A percentile compares a stretch with the other conserved stretches of the same genome.
phyloP scores from a whole-genome alignment of 2,329 filamentous ascomycete genomes.

The Aureobasidium namibiae region DNA sequence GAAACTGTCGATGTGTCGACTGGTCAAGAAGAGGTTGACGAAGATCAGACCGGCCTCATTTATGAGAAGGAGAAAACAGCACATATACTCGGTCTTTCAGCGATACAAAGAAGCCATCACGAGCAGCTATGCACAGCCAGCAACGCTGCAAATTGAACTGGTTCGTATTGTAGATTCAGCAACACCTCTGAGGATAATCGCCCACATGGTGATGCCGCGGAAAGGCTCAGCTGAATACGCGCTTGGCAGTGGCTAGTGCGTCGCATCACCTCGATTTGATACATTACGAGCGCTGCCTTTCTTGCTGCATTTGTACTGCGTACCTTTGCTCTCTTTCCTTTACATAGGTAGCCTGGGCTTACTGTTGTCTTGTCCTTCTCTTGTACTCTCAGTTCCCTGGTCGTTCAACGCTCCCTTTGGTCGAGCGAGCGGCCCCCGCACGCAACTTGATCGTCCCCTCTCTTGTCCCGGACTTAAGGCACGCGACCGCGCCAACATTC shows the following conservation, averaged over 20 bases:
- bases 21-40: neutral
- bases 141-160: no score
- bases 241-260: neutral
- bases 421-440: neutral
- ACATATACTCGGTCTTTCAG: no score
- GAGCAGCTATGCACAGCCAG: no score
- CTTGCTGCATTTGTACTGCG: neutral
- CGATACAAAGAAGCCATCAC: neutral
- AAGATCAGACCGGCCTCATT: no score
- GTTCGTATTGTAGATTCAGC: no score
- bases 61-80: no score
- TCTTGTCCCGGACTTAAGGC: constrained; percentile 2
- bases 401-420: neutral
- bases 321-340: neutral
- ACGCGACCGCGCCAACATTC: neutral
- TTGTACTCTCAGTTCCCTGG: neutral
- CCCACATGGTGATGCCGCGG: neutral
- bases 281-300: neutral
- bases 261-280: neutral
- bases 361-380: neutral
- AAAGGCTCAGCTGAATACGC: neutral
- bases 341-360: neutral
- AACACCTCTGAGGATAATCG: no score
- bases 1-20: neutral
- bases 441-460: neutral